Evolutionary conservation across 768 basidiomycete species (phyloP).

Genomic region (Russula sp.): DNA sequence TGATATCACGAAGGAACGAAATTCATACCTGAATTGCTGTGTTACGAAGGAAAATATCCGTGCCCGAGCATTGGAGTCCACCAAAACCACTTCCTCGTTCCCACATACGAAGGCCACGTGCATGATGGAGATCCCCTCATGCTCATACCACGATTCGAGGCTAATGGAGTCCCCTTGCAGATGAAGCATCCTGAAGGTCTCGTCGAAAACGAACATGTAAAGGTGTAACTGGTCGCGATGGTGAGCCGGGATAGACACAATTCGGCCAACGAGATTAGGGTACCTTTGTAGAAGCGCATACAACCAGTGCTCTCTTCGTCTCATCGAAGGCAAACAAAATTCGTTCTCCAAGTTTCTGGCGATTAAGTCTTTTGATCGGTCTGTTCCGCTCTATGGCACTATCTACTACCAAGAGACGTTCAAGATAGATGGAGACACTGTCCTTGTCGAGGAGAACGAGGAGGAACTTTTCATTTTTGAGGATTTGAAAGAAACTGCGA

Average conservation of each 20-base stretch:
- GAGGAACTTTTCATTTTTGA: constrained; percentile 15
- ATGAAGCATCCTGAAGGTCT: constrained; percentile 37
- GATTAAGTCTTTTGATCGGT: constrained; percentile 29
- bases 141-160: constrained; percentile 40
- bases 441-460: constrained; percentile 5
- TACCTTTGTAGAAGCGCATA: constrained; percentile 42
- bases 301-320: constrained; percentile 41
- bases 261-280: background rate
- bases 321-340: constrained; percentile 49
- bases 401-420: constrained; percentile 1
- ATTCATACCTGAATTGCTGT: constrained; percentile 42
- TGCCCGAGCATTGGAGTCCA: constrained; percentile 40
- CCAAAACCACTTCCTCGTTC: constrained; percentile 46
- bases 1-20: too few relatives aligned
- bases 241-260: background rate
- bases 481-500: constrained; percentile 15
- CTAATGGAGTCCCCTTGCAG: constrained; percentile 37
- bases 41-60: constrained; percentile 50
- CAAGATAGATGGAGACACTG: constrained; percentile 8
- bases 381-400: background rate
- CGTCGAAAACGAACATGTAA: constrained; percentile 44
- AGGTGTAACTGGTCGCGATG: constrained; percentile 29
- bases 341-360: constrained; percentile 42
- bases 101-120: constrained; percentile 42
- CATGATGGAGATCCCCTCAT: constrained; percentile 26